Evolutionary conservation across 2,329 filamentous ascomycete species (phyloP).

Genomic region (Colletotrichum camelliae): DNA sequence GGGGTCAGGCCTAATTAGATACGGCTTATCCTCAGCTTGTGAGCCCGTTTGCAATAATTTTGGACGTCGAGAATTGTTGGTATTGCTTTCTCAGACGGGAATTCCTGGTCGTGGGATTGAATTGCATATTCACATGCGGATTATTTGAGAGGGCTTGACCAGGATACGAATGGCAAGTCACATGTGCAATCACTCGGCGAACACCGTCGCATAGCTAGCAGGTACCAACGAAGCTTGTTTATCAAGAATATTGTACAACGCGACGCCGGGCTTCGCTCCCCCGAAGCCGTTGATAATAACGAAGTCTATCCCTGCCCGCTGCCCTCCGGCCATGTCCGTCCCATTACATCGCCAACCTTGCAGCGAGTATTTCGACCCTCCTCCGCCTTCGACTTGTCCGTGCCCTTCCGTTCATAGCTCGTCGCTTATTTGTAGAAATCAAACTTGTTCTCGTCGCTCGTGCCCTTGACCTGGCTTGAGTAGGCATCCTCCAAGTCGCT

Average conservation of each 20-base stretch:
- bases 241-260: constrained; percentile 23
- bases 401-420: neutral
- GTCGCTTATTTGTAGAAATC: constrained; percentile 83
- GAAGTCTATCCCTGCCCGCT: constrained; percentile 4
- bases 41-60: neutral
- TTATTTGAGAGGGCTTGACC: neutral
- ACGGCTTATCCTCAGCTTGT: neutral
- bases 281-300: constrained; percentile 1
- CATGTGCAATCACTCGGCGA: neutral
- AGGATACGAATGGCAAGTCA: neutral
- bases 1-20: neutral
- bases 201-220: neutral
- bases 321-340: neutral
- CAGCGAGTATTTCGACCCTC: neutral
- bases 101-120: neutral
- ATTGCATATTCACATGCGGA: neutral
- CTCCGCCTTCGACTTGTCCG: constrained; percentile 8
- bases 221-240: neutral
- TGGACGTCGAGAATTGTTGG: neutral
- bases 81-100: neutral
- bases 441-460: constrained; percentile 73
- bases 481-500: constrained; percentile 96
- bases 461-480: constrained; percentile 91
- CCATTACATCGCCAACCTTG: neutral
- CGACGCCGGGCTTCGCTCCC: constrained; percentile 4